Evolutionary conservation across 148 eudicot genomes (phyloP).

Genomic region (Rheum nobile): DNA sequence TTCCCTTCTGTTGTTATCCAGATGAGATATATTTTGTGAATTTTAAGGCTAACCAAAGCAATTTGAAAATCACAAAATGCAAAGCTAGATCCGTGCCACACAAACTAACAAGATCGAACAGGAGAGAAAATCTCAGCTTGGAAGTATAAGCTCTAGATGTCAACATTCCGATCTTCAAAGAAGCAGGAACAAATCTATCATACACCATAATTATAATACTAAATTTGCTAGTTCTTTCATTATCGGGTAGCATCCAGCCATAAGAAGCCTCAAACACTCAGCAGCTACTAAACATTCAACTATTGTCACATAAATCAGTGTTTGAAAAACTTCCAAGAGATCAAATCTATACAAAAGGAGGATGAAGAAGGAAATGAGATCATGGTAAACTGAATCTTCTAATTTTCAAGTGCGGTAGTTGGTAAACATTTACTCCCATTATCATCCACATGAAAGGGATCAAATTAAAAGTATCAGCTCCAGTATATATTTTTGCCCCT

Average conservation of each 20-base stretch:
- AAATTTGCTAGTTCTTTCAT: background rate
- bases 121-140: background rate
- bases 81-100: background rate
- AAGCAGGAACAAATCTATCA: background rate
- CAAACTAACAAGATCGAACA: background rate
- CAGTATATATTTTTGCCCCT: background rate
- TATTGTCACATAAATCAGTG: background rate
- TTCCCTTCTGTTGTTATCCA: conserved; percentile 48
- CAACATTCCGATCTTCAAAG: background rate
- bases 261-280: background rate
- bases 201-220: background rate
- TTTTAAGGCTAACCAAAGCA: background rate
- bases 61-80: background rate
- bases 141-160: background rate
- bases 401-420: background rate
- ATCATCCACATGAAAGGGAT: background rate
- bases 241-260: background rate
- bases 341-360: background rate
- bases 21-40: background rate
- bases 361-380: background rate
- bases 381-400: background rate
- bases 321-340: background rate
- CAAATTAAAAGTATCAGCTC: background rate
- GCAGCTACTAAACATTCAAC: background rate
- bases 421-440: background rate